phyloP scores from a whole-genome alignment of 2,329 filamentous ascomycete species.

The Microcyclosporella mali region DNA sequence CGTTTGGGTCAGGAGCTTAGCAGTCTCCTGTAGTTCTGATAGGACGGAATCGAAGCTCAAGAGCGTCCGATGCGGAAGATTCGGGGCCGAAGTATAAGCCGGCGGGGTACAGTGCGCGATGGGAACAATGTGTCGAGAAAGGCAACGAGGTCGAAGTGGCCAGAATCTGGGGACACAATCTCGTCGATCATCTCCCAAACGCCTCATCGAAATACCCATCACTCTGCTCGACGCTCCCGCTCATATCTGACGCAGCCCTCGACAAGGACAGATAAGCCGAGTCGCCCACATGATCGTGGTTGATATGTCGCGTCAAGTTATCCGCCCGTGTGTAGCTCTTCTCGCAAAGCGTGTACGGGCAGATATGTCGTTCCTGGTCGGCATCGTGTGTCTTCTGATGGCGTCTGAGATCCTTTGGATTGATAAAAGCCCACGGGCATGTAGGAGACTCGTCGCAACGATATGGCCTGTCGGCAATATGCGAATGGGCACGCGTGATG shows the following conservation, averaged over 20 bases:
- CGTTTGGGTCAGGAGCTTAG: background rate
- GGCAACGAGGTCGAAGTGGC: too few relatives aligned
- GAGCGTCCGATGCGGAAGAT: background rate
- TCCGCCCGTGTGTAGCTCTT: constrained; percentile 7
- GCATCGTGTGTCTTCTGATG: constrained; percentile 3
- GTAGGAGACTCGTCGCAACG: background rate
- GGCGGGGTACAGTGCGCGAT: background rate
- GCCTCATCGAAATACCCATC: too few relatives aligned
- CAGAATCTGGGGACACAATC: too few relatives aligned
- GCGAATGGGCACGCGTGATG: constrained; percentile 4
- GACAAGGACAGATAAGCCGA: constrained; percentile 3
- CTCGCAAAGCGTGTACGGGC: background rate
- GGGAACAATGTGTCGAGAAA: too few relatives aligned
- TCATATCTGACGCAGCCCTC: background rate
- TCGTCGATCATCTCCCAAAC: too few relatives aligned
- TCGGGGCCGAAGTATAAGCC: background rate
- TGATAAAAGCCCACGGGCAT: constrained; percentile 5
- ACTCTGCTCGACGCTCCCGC: too few relatives aligned
- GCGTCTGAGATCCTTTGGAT: constrained; percentile 10
- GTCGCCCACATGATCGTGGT: constrained; percentile 1
- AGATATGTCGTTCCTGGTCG: background rate
- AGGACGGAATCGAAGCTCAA: background rate
- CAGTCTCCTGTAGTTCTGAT: background rate
- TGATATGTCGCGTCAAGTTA: constrained; percentile 6
- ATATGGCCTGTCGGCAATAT: background rate